Evolutionary conservation across 2,329 filamentous ascomycete genomes (phyloP).

Genomic region (Seiridium unicorne): DNA sequence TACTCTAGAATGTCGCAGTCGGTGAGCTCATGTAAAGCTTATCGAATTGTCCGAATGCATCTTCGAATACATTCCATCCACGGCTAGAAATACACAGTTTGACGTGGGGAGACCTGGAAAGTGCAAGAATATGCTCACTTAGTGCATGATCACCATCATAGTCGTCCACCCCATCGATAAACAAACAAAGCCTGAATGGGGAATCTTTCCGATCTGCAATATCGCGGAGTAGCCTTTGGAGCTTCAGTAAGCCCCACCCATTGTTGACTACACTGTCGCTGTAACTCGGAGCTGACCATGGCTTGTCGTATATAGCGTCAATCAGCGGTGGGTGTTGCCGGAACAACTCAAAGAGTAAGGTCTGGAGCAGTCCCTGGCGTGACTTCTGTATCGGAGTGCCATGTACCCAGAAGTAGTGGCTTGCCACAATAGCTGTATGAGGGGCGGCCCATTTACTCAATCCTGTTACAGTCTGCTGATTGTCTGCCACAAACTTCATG

Average conservation of each 20-base stretch:
- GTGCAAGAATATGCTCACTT: background rate
- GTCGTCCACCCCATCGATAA: slow-evolving; percentile 1
- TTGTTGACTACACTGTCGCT: background rate
- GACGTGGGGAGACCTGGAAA: background rate
- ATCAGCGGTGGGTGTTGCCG: background rate
- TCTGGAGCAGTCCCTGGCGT: background rate
- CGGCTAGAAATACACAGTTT: background rate
- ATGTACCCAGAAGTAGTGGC: background rate
- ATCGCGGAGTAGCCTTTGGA: background rate
- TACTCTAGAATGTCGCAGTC: background rate
- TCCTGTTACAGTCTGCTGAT: background rate
- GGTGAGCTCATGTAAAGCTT: background rate
- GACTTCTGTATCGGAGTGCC: background rate
- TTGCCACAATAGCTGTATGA: background rate
- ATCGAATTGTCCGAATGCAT: background rate
- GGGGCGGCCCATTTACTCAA: background rate
- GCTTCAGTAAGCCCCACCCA: background rate
- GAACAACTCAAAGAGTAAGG: background rate
- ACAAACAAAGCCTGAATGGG: background rate
- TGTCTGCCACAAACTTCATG: slow-evolving; percentile 18
- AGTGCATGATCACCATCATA: background rate
- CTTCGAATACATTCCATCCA: background rate
- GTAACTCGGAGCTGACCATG: too few relatives aligned
- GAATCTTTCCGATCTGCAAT: too few relatives aligned
- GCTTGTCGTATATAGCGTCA: too few relatives aligned